These are phyloP conservation scores for Botryococcus braunii DNA, from an alignment of 163 green algal species.

Conservation along the genomic window DNA sequence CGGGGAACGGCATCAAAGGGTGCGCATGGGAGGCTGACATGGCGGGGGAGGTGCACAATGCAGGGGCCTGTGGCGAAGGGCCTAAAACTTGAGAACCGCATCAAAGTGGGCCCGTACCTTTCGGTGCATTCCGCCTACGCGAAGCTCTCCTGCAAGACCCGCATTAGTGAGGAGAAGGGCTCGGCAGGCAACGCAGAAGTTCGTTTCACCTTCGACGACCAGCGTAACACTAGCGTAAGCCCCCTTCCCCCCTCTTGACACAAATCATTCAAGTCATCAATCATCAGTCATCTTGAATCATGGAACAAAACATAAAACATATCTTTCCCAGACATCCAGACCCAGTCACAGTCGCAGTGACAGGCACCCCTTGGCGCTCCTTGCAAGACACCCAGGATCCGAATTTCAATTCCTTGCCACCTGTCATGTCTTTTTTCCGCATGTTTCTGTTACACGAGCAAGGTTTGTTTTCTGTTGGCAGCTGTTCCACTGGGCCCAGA, in stretches of 20 bases:
- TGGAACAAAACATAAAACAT: too few species aligned
- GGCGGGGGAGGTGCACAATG: too few species aligned
- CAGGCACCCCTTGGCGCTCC: too few species aligned
- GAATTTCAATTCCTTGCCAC: not conserved
- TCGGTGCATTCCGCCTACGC: slow-evolving; percentile 34
- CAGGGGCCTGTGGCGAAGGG: slow-evolving; percentile 25
- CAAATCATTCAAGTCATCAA: not conserved
- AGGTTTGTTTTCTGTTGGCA: too few species aligned
- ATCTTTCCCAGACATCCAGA: not conserved
- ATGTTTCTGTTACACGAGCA: too few species aligned
- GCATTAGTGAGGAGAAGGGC: slow-evolving; percentile 24
- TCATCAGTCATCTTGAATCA: not conserved
- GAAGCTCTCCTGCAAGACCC: slow-evolving; percentile 26
- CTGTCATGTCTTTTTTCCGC: too few species aligned
- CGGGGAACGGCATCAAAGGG: not conserved
- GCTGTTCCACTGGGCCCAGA: too few species aligned
- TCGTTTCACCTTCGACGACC: slow-evolving; percentile 15
- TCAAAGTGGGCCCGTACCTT: slow-evolving; percentile 14
- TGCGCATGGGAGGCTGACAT: too few species aligned
- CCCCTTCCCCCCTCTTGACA: not conserved
- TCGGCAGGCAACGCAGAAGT: slow-evolving; percentile 30
- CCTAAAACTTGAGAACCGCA: slow-evolving; percentile 26
- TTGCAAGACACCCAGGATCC: not conserved
- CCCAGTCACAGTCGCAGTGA: not conserved
- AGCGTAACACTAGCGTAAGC: slow-evolving; percentile 3